phyloP scores from a whole-genome alignment of 495 filamentous ascomycete species.

The Lophiostoma macrostomum region DNA sequence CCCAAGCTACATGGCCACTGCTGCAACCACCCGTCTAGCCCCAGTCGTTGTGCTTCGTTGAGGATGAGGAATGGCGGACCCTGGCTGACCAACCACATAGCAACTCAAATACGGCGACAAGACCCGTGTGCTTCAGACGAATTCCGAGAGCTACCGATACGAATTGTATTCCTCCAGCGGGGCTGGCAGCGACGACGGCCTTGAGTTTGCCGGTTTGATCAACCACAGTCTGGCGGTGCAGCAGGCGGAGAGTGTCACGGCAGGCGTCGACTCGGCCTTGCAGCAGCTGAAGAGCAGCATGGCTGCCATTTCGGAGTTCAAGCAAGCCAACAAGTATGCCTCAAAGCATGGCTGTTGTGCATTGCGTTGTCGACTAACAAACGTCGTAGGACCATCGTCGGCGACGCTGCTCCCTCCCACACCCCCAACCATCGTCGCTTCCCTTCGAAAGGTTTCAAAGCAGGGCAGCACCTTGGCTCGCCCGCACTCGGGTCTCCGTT shows the following conservation, averaged over 20 bases:
- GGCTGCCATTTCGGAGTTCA: conserved; percentile 39
- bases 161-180: conserved; percentile 31
- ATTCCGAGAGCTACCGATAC: conserved; percentile 27
- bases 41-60: too few relatives aligned
- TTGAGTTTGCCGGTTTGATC: conserved; percentile 34
- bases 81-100: conserved; percentile 23
- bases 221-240: conserved; percentile 32
- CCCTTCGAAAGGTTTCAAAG: conserved; percentile 27
- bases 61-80: neutral
- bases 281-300: conserved; percentile 39
- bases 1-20: neutral
- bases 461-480: conserved; percentile 16
- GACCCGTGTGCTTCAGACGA: conserved; percentile 25
- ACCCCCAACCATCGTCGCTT: conserved; percentile 29
- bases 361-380: too few relatives aligned
- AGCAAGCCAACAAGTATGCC: conserved; percentile 40
- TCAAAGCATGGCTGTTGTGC: conserved; percentile 8
- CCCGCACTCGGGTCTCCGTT: conserved; percentile 19
- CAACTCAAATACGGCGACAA: conserved; percentile 36
- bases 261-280: conserved; percentile 39
- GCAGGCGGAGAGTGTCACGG: conserved; percentile 24
- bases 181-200: conserved; percentile 24
- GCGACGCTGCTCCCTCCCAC: conserved; percentile 18
- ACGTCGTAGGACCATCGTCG: conserved; percentile 32
- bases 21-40: too few relatives aligned